These are phyloP conservation scores for Agrocybe praecox DNA, from an alignment of 768 basidiomycete genomes.

Conservation along the genomic window DNA sequence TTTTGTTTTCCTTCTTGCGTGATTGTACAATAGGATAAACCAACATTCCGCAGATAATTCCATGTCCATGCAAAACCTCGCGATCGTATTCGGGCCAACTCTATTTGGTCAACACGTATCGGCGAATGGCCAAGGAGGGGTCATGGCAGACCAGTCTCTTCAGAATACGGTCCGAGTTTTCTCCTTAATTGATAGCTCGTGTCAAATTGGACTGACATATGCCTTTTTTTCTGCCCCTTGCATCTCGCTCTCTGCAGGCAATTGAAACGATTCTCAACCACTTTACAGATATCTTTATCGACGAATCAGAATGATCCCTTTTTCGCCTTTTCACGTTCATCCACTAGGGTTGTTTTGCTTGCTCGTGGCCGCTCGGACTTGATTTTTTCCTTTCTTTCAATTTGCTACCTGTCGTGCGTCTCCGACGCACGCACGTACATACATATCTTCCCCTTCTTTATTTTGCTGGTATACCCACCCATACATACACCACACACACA, in stretches of 20 bases:
- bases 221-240: conserved; percentile 15
- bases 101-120: conserved; percentile 79
- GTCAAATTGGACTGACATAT: not conserved
- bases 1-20: conserved; percentile 1
- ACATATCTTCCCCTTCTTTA: too few species aligned
- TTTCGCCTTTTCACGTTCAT: conserved; percentile 5
- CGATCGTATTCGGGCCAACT: conserved; percentile 98
- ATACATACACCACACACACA: too few species aligned
- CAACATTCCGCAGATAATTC: conserved; percentile 79
- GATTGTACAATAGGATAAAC: conserved; percentile 64
- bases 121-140: conserved; percentile 51
- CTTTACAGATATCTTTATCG: conserved; percentile 96
- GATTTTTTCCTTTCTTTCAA: too few species aligned
- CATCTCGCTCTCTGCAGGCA: conserved; percentile 66
- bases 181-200: conserved; percentile 10
- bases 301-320: conserved; percentile 60
- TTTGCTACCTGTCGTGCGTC: too few species aligned
- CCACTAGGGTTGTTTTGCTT: too few species aligned
- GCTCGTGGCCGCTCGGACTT: too few species aligned
- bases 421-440: too few species aligned
- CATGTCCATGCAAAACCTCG: conserved; percentile 92
- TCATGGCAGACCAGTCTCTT: conserved; percentile 67
- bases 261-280: conserved; percentile 95
- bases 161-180: conserved; percentile 65
- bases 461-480: too few species aligned